These are phyloP conservation scores for Cucurbitaria berberidis DNA, from an alignment of 2,329 filamentous ascomycete genomes.

Conservation along the genomic window DNA sequence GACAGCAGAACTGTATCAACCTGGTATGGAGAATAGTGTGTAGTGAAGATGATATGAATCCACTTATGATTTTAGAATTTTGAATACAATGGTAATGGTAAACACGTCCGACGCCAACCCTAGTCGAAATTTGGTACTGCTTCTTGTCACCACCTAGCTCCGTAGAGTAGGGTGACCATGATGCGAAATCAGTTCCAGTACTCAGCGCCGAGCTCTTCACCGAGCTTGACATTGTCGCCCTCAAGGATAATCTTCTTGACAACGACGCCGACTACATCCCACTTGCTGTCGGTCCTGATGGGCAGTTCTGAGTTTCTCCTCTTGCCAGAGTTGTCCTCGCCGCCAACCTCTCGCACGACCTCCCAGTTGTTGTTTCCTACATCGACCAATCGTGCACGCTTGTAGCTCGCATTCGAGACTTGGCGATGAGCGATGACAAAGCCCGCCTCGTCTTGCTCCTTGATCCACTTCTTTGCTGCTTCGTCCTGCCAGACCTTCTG, in stretches of 20 bases:
- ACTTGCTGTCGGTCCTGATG: constrained; percentile 42
- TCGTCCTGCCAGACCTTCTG: constrained; percentile 35
- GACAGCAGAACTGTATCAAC: too few species aligned
- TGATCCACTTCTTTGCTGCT: constrained; percentile 34
- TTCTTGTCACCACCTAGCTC: not conserved
- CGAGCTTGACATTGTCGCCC: constrained; percentile 35
- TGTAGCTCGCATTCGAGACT: constrained; percentile 45
- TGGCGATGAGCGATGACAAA: constrained; percentile 41
- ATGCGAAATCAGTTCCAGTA: constrained; percentile 33
- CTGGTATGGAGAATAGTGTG: not conserved
- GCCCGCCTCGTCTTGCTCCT: constrained; percentile 37
- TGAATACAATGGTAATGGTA: not conserved
- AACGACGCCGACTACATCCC: constrained; percentile 44
- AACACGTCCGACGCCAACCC: not conserved
- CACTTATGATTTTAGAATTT: not conserved
- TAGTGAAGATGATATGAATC: not conserved
- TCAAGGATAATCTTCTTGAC: constrained; percentile 37
- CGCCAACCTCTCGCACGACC: constrained; percentile 40
- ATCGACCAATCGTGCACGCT: constrained; percentile 41
- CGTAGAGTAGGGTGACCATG: not conserved
- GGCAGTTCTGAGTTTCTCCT: constrained; percentile 40
- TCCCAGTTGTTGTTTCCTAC: constrained; percentile 39
- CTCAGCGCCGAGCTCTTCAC: constrained; percentile 39
- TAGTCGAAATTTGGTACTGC: not conserved
- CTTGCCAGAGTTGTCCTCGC: constrained; percentile 35